A percentile compares a stretch with the other conserved stretches of the same genome.
Conservation (phyloP, 2,329 filamentous ascomycete species). For the Cladobotryum protrusum region DNA sequence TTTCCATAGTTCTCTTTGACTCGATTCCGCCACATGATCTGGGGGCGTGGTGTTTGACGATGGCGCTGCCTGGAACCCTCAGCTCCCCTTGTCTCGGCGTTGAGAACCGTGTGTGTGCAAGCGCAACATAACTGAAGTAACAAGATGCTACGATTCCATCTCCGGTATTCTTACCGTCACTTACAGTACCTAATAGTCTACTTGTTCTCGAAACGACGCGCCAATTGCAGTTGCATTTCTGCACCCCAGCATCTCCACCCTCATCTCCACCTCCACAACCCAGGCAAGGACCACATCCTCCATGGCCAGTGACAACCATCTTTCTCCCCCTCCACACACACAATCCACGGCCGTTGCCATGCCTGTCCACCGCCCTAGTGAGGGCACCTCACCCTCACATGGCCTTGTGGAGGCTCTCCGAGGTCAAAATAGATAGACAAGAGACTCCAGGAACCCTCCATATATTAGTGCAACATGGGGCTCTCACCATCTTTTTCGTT, state of each 20-base stretch:
- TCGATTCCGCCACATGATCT: too few species aligned
- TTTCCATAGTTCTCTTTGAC: too few species aligned
- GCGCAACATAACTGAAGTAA: too few species aligned
- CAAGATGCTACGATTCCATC: neutral
- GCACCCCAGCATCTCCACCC: slow-evolving; percentile 12
- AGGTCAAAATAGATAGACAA: neutral
- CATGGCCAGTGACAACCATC: slow-evolving; percentile 10
- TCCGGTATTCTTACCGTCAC: slow-evolving; percentile 3
- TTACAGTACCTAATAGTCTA: slow-evolving; percentile 1
- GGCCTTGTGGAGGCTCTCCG: slow-evolving; percentile 3
- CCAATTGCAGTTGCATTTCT: slow-evolving; percentile 11
- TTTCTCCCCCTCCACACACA: slow-evolving; percentile 10
- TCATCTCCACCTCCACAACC: slow-evolving; percentile 10
- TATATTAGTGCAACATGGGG: slow-evolving; percentile 8
- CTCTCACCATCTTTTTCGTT: slow-evolving; percentile 6
- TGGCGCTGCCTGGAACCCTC: too few species aligned
- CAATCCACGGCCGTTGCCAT: slow-evolving; percentile 9
- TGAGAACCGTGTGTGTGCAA: too few species aligned
- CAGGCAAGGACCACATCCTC: slow-evolving; percentile 5
- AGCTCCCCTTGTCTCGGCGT: too few species aligned
- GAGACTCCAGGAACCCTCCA: slow-evolving; percentile 7
- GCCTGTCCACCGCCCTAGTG: slow-evolving; percentile 10
- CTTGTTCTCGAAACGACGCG: slow-evolving; percentile 7
- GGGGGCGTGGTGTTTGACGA: too few species aligned
- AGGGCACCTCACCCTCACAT: slow-evolving; percentile 9